Evolutionary conservation across 2,329 filamentous ascomycete species (phyloP).

Genomic region (Fusarium siculi): DNA sequence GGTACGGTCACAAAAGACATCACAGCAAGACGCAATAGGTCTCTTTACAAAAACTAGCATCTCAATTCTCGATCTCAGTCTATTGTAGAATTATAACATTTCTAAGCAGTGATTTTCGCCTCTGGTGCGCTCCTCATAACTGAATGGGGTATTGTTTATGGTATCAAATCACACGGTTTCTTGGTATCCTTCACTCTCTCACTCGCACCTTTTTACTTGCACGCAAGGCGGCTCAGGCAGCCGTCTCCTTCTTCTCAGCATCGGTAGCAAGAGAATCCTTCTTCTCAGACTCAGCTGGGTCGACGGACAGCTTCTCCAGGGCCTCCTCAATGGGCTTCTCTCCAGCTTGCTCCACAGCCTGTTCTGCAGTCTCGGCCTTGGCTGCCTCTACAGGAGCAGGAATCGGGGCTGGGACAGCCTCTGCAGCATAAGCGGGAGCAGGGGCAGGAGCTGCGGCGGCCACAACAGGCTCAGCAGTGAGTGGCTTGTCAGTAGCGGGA

Average conservation of each 20-base stretch:
- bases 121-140: slow-evolving; percentile 8
- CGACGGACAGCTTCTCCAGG: slow-evolving; percentile 27
- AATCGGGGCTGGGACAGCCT: slow-evolving; percentile 11
- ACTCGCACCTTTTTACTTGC: neutral
- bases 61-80: slow-evolving; percentile 7
- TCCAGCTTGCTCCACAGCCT: slow-evolving; percentile 21
- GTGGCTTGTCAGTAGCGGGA: slow-evolving; percentile 7
- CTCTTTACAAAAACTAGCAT: neutral
- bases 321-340: slow-evolving; percentile 37
- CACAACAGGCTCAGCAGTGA: neutral
- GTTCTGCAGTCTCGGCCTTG: slow-evolving; percentile 30
- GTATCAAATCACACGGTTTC: slow-evolving; percentile 22
- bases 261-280: slow-evolving; percentile 13
- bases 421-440: neutral
- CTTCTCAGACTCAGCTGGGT: slow-evolving; percentile 10
- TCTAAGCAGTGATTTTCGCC: slow-evolving; percentile 10
- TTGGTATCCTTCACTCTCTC: slow-evolving; percentile 20
- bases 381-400: slow-evolving; percentile 29
- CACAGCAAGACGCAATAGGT: neutral
- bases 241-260: slow-evolving; percentile 18
- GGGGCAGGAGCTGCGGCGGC: neutral
- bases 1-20: neutral
- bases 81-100: slow-evolving; percentile 23
- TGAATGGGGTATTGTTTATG: slow-evolving; percentile 30
- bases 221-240: neutral